Base-by-base conservation (phyloP, 148 eudicot genomes). In the Camellia granthamiana region DNA sequence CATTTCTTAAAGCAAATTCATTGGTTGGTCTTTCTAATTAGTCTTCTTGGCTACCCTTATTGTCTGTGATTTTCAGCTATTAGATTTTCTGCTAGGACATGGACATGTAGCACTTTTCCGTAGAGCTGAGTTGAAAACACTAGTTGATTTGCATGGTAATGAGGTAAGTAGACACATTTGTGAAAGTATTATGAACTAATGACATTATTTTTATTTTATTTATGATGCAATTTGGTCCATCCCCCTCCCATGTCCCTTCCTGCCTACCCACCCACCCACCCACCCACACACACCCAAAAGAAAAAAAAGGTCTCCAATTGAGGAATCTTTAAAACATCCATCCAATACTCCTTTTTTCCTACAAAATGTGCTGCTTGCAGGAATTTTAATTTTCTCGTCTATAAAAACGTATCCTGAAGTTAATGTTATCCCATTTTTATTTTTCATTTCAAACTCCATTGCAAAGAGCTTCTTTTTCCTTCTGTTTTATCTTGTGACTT, bases 81-180 rank as follows among this genome's bases (percentile, higher is more conserved):
- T 93, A 73, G 95, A 93, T 85, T 77, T 65, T 81, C 72, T 90
- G 69, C 82, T 90, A 12, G 93, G 93, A 59, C 83, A 89, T 16
- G 84, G 77, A 78, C 91, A 79, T 69, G 87, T 79, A 79, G 91
- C 93, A 78, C 80, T 90, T 69, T 89, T 90, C 73, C 90, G 89
- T 59, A 81, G 91, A 78, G 90, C 91, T 83, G 91, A 90, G 83
- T 74, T 90, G 79, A 90, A 90, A 82, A 86, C 93, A 69, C 90
- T 90, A 73, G 93, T 90, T 64, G 69, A 86, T 86, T 42, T 90
- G 59, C 93, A 90, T 78, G 91, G 93, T 5, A 88, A 87, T 79
- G 93, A 87, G 89, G 93, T 89, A 75, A 8, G 80, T n/a, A n/a
- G 58, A 43, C 15, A 7, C 60, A 60, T 54, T 47, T 49, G 3